Percentiles rank a stretch among this genome's conserved stretches.
Conservation (phyloP, 176 grass and related monocot species). For the Sorghum bicolor region Sorghum_bicolor_NCBIv3 NC_012875.2:47046501-47047000, state of each 20-base stretch:
- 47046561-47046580: background rate
- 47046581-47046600: background rate
- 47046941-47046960: background rate
- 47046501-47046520: constrained; percentile 96
- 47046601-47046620: background rate
- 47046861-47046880: background rate
- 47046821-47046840: constrained; percentile 34
- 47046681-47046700: background rate
- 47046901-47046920: background rate
- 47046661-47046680: constrained; percentile 2
- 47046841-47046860: constrained; percentile 34
- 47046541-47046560: background rate
- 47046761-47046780: background rate
- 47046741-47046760: constrained; percentile 60
- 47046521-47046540: constrained; percentile 57
- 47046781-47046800: constrained; percentile 49
- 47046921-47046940: background rate
- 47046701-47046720: constrained; percentile 51
- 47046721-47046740: constrained; percentile 42
- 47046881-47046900: background rate
- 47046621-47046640: background rate
- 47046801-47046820: background rate
- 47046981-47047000: background rate
- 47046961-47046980: constrained; percentile 5
- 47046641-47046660: background rate